Percentiles rank a stretch among this genome's conserved stretches.
Conservation (phyloP, 768 basidiomycete genomes). For the Candolleomyces efflorescens region DNA sequence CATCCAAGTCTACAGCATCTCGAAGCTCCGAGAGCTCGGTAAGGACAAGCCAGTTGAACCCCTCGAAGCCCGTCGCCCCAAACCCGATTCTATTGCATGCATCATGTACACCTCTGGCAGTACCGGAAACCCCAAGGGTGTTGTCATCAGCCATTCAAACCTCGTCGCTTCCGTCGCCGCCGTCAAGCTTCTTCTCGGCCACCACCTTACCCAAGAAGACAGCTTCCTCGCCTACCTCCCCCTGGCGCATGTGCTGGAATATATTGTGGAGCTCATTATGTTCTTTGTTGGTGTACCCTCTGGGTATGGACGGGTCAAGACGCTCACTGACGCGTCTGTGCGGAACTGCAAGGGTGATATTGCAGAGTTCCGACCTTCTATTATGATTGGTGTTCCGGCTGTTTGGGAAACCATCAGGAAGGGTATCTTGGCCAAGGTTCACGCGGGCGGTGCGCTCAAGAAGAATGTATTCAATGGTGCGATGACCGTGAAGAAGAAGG, state of each 20-base stretch:
- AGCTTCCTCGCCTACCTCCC: slow-evolving; percentile 89
- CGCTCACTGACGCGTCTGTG: slow-evolving; percentile 91
- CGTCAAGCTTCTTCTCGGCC: slow-evolving; percentile 67
- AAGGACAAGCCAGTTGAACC: slow-evolving; percentile 47
- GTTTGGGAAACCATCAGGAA: slow-evolving; percentile 98
- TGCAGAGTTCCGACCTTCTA: slow-evolving; percentile 73
- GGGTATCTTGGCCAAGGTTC: slow-evolving; percentile 82
- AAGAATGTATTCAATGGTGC: slow-evolving; percentile 80
- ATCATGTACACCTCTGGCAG: slow-evolving; percentile 81
- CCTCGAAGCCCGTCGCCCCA: slow-evolving; percentile 45
- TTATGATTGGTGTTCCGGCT: slow-evolving; percentile 93
- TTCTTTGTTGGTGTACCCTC: slow-evolving; percentile 73
- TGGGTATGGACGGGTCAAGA: slow-evolving; percentile 94
- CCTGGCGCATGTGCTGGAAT: slow-evolving; percentile 93
- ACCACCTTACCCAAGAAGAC: slow-evolving; percentile 56
- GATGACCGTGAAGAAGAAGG: slow-evolving; percentile 66
- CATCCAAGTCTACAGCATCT: slow-evolving; percentile 59
- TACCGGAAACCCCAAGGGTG: slow-evolving; percentile 94
- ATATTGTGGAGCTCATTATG: slow-evolving; percentile 82
- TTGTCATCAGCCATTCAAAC: slow-evolving; percentile 83
- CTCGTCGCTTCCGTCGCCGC: slow-evolving; percentile 84
- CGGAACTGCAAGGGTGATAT: slow-evolving; percentile 86
- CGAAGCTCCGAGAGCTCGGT: slow-evolving; percentile 71
- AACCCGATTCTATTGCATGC: slow-evolving; percentile 39
- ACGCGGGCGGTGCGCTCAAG: slow-evolving; percentile 60